These are phyloP conservation scores for Voacanga thouarsii DNA, from an alignment of 257 asterid species.

Conservation along the genomic window DNA sequence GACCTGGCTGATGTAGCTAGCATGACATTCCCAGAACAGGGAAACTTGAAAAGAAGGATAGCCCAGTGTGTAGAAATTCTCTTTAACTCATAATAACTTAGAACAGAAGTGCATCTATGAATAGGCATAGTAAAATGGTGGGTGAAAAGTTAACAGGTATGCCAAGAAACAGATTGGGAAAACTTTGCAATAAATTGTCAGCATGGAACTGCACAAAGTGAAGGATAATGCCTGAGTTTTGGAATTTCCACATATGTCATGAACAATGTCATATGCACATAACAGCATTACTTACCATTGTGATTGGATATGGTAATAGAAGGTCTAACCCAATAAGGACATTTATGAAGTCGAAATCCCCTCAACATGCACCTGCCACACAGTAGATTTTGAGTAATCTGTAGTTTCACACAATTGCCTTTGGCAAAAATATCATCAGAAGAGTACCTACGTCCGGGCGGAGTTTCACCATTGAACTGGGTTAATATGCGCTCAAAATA, in stretches of 20 bases:
- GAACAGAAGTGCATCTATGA: neutral
- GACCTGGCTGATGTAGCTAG: neutral
- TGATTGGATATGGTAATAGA: conserved; percentile 86
- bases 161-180: neutral
- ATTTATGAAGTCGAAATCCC: conserved; percentile 85
- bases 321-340: conserved; percentile 98
- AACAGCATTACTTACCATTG: conserved; percentile 52
- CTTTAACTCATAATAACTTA: neutral
- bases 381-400: conserved; percentile 25
- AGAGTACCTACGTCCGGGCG: conserved; percentile 97
- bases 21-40: neutral
- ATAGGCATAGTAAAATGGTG: neutral
- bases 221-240: neutral
- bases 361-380: conserved; percentile 89
- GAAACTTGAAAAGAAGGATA: neutral
- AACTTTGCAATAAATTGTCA: neutral
- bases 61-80: neutral
- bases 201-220: neutral
- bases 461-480: conserved; percentile 75
- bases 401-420: conserved; percentile 22
- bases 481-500: conserved; percentile 68
- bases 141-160: neutral
- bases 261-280: neutral
- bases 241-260: neutral
- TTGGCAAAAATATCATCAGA: conserved; percentile 35